These are phyloP conservation scores for Chaetothyriales sp. DNA, from an alignment of 2,329 filamentous ascomycete species.

Conservation along the genomic window DNA sequence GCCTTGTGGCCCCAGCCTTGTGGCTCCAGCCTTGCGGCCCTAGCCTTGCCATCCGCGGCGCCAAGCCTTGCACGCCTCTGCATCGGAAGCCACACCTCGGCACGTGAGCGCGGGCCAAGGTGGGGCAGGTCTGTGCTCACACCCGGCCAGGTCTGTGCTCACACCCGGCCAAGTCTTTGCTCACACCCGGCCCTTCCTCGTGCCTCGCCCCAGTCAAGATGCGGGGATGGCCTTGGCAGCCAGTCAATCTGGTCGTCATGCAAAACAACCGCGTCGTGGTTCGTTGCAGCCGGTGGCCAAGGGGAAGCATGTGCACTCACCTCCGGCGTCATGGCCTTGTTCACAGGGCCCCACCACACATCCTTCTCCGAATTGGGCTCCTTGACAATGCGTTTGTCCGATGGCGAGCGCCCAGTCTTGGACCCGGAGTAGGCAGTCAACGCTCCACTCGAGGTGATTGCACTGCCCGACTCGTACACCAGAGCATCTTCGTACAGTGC, in stretches of 20 bases:
- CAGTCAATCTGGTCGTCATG: neutral
- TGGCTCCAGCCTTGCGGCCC: too few species aligned
- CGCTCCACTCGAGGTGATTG: slow-evolving; percentile 90
- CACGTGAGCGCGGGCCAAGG: neutral
- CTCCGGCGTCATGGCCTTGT: slow-evolving; percentile 96
- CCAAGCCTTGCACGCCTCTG: neutral
- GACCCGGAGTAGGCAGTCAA: slow-evolving; percentile 94
- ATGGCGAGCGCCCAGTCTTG: slow-evolving; percentile 92
- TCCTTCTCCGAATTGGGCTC: slow-evolving; percentile 79
- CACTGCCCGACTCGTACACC: slow-evolving; percentile 82
- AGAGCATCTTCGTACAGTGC: slow-evolving; percentile 98
- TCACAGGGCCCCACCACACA: slow-evolving; percentile 98
- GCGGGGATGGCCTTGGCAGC: neutral
- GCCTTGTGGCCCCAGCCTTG: too few species aligned
- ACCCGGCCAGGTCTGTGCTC: neutral
- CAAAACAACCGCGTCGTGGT: neutral
- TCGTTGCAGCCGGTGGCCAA: slow-evolving; percentile 2
- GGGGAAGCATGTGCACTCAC: slow-evolving; percentile 46
- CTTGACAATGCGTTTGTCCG: slow-evolving; percentile 95
- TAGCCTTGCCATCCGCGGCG: neutral
- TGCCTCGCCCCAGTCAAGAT: neutral
- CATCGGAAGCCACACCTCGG: neutral
- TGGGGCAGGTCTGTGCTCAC: neutral
- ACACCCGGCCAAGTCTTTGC: neutral
- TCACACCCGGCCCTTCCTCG: neutral